Percentiles rank a stretch among this genome's conserved stretches.
Evolutionary conservation across 768 basidiomycete genomes (phyloP).

Genomic region (Auricularia cornea): DNA sequence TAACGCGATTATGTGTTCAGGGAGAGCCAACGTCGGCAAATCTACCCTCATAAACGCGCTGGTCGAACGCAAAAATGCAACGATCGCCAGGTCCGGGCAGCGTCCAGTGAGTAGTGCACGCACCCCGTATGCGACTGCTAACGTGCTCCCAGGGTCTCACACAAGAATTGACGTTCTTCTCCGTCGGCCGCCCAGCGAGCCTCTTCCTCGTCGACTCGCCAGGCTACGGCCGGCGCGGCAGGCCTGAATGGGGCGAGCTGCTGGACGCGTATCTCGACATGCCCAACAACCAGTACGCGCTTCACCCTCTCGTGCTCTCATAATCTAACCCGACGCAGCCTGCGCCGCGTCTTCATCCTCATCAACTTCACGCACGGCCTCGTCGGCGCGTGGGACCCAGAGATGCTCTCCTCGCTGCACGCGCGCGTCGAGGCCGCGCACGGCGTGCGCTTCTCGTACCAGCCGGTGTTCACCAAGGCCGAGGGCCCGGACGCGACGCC

Average conservation of each 20-base stretch:
- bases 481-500: slow-evolving; percentile 36
- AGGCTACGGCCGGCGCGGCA: slow-evolving; percentile 68
- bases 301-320: neutral
- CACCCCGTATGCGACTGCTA: neutral
- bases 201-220: slow-evolving; percentile 72
- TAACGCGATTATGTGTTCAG: too few species aligned
- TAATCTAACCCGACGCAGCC: slow-evolving; percentile 29
- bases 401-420: slow-evolving; percentile 50
- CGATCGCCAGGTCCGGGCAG: slow-evolving; percentile 58
- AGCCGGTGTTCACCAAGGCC: slow-evolving; percentile 65
- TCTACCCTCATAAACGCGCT: slow-evolving; percentile 67
- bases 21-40: slow-evolving; percentile 74
- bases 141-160: slow-evolving; percentile 52
- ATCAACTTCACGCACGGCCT: slow-evolving; percentile 62
- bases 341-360: slow-evolving; percentile 62
- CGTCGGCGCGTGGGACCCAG: slow-evolving; percentile 39
- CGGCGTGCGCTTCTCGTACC: slow-evolving; percentile 42
- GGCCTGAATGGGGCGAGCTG: slow-evolving; percentile 64
- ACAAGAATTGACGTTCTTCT: slow-evolving; percentile 60
- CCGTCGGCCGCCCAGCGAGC: slow-evolving; percentile 46
- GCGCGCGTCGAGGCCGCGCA: neutral
- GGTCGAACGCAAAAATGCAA: slow-evolving; percentile 47
- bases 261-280: slow-evolving; percentile 57
- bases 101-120: slow-evolving; percentile 35
- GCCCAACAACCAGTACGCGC: slow-evolving; percentile 47